Base-by-base conservation (phyloP, 345 rosid species). In the Schrenkiella parvula region DNA sequence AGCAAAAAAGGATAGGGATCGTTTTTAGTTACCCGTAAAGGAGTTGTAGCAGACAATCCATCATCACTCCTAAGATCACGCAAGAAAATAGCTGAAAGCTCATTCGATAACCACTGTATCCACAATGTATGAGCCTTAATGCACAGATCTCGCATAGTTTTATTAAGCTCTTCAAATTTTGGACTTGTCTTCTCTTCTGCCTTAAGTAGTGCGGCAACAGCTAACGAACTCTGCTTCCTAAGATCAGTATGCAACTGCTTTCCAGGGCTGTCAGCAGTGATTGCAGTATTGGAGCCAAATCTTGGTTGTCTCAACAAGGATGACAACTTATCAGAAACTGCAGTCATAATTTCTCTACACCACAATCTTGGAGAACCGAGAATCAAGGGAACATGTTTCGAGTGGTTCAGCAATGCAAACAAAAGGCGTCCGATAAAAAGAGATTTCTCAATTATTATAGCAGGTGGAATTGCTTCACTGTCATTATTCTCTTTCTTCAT, bases 351-450 rank as follows among this genome's bases (percentile, higher is more conserved):
- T 76, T 85, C 90, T 64, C 87, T 87, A 62, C 83, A 88, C 99
- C 99, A 95, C 77, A 87, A 84, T 76, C 98, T 86, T 35, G 98
- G 98, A 81, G 99, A 88, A 64, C 98, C 98, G 26, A 92, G 91
- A 71, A 92, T 70, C 50, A 92, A 64, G 5, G 93, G 92, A 75
- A 95, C 80, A 72, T 92, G 93, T 74, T 83, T 87, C 18, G 89
- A 87, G 82, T 95, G 92, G 64, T 85, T 87, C 68, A 81, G 84
- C 43, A 95, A 84, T 38, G 99, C 93, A 82, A 88, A 95, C 79
- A 92, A 76, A 37, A 95, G 87, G 64, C 98, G 89, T 62, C 99
- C 99, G 58, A 95, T 80, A 76, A 88, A 95, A 78, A 95, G 91
- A 10, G 98, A 83, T 85, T 85, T 89, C 80, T 89, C 97, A 61